A percentile compares a stretch with the other conserved stretches of the same genome.
phyloP scores from a whole-genome alignment of 2,329 filamentous ascomycete species.

The Ascochyta pisi region DNA sequence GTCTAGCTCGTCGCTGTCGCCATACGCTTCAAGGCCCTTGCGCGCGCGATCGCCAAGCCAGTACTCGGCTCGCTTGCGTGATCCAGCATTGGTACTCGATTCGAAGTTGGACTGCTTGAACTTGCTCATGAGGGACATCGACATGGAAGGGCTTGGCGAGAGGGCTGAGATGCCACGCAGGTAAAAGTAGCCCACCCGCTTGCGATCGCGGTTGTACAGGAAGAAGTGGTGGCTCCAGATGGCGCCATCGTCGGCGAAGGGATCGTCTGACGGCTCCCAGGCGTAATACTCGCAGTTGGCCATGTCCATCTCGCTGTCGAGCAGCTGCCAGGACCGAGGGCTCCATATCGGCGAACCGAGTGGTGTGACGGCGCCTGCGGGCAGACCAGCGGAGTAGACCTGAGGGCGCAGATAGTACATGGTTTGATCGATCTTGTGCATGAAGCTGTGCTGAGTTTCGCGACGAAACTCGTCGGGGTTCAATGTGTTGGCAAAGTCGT shows the following conservation, averaged over 20 bases:
- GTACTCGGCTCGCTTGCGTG: slow-evolving; percentile 82
- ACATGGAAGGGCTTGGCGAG: slow-evolving; percentile 64
- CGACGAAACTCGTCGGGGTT: slow-evolving; percentile 88
- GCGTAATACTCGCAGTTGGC: slow-evolving; percentile 88
- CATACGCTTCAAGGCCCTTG: slow-evolving; percentile 53
- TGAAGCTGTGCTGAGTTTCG: slow-evolving; percentile 80
- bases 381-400: slow-evolving; percentile 50
- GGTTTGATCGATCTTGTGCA: slow-evolving; percentile 84
- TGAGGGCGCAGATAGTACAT: slow-evolving; percentile 81
- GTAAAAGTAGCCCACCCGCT: slow-evolving; percentile 93
- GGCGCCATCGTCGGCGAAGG: slow-evolving; percentile 89
- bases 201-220: slow-evolving; percentile 92
- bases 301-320: slow-evolving; percentile 94
- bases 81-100: slow-evolving; percentile 61
- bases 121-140: slow-evolving; percentile 45
- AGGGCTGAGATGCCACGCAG: slow-evolving; percentile 85
- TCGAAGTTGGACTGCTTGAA: slow-evolving; percentile 55
- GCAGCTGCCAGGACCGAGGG: slow-evolving; percentile 86
- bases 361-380: slow-evolving; percentile 57
- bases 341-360: slow-evolving; percentile 73
- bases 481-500: slow-evolving; percentile 94
- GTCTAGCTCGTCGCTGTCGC: slow-evolving; percentile 54
- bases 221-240: slow-evolving; percentile 98
- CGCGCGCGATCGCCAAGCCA: slow-evolving; percentile 78
- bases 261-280: slow-evolving; percentile 87